Evolutionary conservation across 352 stramenopile species (phyloP).

Genomic region (Achlya hypogyna): DNA sequence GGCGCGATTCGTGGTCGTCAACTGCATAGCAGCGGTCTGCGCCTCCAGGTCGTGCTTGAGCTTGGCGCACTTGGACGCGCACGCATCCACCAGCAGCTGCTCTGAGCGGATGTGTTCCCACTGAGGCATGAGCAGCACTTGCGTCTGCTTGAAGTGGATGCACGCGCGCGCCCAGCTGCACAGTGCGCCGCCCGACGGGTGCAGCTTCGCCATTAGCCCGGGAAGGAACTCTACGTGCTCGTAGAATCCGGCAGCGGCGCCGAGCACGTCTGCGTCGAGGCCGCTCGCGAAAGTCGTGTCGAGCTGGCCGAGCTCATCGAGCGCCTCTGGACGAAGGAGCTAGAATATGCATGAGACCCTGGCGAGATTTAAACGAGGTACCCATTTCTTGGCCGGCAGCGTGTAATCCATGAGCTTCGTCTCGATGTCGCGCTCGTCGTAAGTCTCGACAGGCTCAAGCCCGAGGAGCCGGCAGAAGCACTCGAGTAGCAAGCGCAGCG

Average conservation of each 20-base stretch:
- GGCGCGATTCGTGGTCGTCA: neutral
- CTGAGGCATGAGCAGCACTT: constrained; percentile 50
- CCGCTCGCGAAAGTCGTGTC: constrained; percentile 34
- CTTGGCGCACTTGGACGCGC: neutral
- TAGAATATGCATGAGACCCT: neutral
- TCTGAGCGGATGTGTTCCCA: neutral
- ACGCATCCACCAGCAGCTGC: neutral
- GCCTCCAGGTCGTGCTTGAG: neutral
- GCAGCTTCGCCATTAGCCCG: constrained; percentile 33
- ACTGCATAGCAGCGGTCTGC: neutral
- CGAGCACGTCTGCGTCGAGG: constrained; percentile 46
- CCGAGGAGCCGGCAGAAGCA: constrained; percentile 57
- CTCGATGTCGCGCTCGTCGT: constrained; percentile 57
- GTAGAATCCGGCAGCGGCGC: constrained; percentile 45
- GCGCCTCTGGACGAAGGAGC: neutral
- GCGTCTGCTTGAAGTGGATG: constrained; percentile 33
- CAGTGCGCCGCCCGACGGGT: constrained; percentile 44
- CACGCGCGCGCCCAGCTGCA: constrained; percentile 61
- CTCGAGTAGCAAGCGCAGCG: constrained; percentile 52
- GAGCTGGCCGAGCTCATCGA: constrained; percentile 20
- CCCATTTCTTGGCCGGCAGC: constrained; percentile 27
- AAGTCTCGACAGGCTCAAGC: constrained; percentile 45
- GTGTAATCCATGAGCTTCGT: constrained; percentile 73
- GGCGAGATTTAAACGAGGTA: neutral
- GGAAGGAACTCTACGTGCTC: constrained; percentile 51